phyloP scores from a whole-genome alignment of 2,329 filamentous ascomycete genomes.

The Raffaelea ambrosiae region DNA sequence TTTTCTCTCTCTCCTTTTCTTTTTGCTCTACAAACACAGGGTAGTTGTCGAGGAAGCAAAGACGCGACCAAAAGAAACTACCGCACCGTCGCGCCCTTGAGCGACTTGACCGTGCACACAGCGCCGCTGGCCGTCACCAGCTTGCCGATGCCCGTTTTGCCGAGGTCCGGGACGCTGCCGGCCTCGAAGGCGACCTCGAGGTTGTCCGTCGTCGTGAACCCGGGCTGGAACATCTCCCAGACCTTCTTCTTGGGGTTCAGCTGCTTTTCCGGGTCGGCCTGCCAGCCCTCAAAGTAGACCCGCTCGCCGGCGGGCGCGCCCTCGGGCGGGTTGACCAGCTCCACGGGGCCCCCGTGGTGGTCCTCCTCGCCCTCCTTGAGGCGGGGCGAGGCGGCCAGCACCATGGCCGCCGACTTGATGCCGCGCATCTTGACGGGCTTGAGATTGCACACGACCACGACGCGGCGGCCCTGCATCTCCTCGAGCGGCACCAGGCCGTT shows the following conservation, averaged over 20 bases:
- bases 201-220: constrained; percentile 78
- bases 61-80: constrained; percentile 31
- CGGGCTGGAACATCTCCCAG: constrained; percentile 94
- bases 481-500: constrained; percentile 88
- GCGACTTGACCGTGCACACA: constrained; percentile 71
- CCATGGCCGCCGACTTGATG: constrained; percentile 72
- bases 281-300: constrained; percentile 90
- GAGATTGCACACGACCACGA: constrained; percentile 92
- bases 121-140: constrained; percentile 72
- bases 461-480: constrained; percentile 94
- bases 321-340: constrained; percentile 78
- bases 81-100: constrained; percentile 75
- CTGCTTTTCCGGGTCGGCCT: constrained; percentile 79
- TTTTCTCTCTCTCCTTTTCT: not conserved
- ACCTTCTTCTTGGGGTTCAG: constrained; percentile 99
- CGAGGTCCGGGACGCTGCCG: constrained; percentile 61
- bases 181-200: constrained; percentile 85
- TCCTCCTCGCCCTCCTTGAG: constrained; percentile 73
- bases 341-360: constrained; percentile 82
- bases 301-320: constrained; percentile 75
- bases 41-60: not conserved
- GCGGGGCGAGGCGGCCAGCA: constrained; percentile 84
- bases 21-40: not conserved
- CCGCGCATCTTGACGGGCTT: constrained; percentile 99
- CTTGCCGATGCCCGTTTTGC: constrained; percentile 58